Conservation (phyloP, 2,329 filamentous ascomycete species). For the Verruconis gallopava region DNA sequence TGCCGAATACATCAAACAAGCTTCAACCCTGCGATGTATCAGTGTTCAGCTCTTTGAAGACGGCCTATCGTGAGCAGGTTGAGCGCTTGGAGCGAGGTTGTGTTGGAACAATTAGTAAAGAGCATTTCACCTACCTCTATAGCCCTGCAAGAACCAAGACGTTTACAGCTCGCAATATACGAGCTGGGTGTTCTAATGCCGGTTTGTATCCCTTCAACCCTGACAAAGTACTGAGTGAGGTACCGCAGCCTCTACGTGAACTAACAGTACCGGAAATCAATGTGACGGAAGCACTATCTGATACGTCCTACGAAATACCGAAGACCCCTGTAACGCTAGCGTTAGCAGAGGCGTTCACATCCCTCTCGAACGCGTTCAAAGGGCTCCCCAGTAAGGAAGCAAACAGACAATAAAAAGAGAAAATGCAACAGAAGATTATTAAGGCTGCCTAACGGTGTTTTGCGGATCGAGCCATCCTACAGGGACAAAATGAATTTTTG, state of each 20-base stretch:
- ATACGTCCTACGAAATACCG: not conserved
- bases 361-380: not conserved
- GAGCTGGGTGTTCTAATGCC: constrained; percentile 2
- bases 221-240: not conserved
- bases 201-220: constrained; percentile 6
- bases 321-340: not conserved
- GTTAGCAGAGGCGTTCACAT: not conserved
- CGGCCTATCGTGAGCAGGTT: constrained; percentile 3
- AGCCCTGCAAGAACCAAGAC: constrained; percentile 1
- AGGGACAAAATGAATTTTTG: constrained; percentile 1
- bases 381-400: not conserved
- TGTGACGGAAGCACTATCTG: not conserved
- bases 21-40: constrained; percentile 4
- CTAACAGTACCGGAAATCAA: not conserved
- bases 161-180: constrained; percentile 2
- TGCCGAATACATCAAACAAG: constrained; percentile 1
- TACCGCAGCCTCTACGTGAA: not conserved
- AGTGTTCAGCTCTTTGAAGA: not conserved
- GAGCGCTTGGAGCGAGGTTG: not conserved
- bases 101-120: not conserved
- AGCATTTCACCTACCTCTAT: constrained; percentile 3
- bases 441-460: not conserved
- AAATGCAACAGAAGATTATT: not conserved
- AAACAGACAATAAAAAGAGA: not conserved
- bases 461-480: not conserved